Base-by-base conservation (phyloP, 2,329 filamentous ascomycete species). In the Fusarium tricinctum region DNA sequence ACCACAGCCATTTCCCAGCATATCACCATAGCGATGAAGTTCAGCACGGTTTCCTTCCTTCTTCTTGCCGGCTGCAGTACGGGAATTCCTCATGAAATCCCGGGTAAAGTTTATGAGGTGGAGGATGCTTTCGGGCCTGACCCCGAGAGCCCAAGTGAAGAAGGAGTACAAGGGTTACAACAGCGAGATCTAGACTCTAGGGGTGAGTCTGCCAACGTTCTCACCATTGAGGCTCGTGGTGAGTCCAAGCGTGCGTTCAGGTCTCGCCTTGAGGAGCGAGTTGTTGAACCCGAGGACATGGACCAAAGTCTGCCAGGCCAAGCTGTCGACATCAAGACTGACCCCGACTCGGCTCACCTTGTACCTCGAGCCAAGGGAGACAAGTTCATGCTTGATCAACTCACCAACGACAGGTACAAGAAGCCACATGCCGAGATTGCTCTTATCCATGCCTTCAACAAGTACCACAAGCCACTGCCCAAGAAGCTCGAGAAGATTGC, bases 391-490 rank as follows among this genome's bases (percentile, higher is more conserved):
- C 44, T 83, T 13, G 44, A 66, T 1, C 76, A 80, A 19, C 68
- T 81, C 5, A 62, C 58, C 39, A 85, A 84, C 59, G 48, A 63
- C 1, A 51, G 65, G 0, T 83, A 77, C 65, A 62, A 63, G 10
- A 74, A 73, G 12, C 77, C 79, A 13, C 79, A 77, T 60, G 81
- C 50, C 46, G 68, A 73, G 1, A 55, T 69, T 23, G 71, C 74
- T 12, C 74, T 78, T 12, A 59, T 77, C 39, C 71, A 73, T 22
- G 78, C 79, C 1, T 78, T 78, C 30, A 60, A 75, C 55, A 83
- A 82, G 66, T 83, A 81, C 56, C 74, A 75, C 13, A 73, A 73
- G 38, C 60, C 67, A 5, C 49, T 81, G 6, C 77, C 80, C 3
- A 46, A 69, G 8, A 44, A 46, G 6, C 49, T 81, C 14, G 58